Percentiles rank a stretch among this genome's conserved stretches.
Evolutionary conservation across 768 basidiomycete genomes (phyloP).

Genomic region (Kwoniella dendrophila): DNA sequence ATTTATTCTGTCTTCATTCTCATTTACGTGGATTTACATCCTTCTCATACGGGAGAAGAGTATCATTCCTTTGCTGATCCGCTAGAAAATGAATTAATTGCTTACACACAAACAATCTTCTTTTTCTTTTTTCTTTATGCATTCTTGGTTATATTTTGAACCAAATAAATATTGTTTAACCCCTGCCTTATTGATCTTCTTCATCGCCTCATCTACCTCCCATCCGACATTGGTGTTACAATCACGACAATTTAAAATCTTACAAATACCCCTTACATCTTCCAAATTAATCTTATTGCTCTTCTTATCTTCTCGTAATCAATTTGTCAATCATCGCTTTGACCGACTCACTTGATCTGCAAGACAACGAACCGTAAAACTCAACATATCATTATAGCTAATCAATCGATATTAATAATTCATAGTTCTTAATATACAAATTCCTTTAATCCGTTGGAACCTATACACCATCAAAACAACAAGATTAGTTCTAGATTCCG

Average conservation of each 20-base stretch:
- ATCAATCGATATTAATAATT: no score
- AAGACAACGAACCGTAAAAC: no score
- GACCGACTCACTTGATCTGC: no score
- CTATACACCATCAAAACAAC: no score
- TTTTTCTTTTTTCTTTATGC: background rate
- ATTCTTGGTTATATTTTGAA: background rate
- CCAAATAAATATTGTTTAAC: background rate
- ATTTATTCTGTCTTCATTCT: background rate
- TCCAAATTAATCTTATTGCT: background rate
- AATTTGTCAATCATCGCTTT: no score
- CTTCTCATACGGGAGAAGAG: background rate
- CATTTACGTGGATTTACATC: background rate
- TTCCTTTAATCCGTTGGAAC: no score
- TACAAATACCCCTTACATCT: background rate
- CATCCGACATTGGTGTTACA: background rate
- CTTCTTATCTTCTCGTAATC: background rate
- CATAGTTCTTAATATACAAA: no score
- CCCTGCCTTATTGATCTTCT: background rate
- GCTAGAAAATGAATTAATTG: background rate
- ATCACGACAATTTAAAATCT: background rate
- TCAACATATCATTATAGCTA: no score
- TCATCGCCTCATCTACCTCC: background rate
- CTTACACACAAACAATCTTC: conserved; percentile 11
- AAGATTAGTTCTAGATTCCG: no score
- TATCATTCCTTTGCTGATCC: background rate